A percentile compares a stretch with the other conserved stretches of the same genome.
phyloP scores from a whole-genome alignment of 1,139 yeast genomes.

The Candida sp. region DNA sequence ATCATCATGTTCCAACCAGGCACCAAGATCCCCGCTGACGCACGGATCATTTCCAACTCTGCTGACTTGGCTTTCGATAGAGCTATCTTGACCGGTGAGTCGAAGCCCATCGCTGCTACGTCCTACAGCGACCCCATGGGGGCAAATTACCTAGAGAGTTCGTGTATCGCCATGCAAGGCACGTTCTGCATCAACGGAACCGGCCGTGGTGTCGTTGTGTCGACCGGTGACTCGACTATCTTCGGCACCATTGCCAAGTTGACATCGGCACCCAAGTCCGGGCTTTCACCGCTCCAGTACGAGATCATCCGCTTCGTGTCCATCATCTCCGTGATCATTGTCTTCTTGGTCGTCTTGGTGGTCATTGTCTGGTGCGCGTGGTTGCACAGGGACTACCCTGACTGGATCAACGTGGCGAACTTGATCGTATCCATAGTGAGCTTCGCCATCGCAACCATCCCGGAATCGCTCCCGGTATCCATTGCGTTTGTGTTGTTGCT shows the following conservation, averaged over 20 bases:
- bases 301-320: conserved; percentile 34
- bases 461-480: conserved; percentile 41
- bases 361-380: conserved; percentile 52
- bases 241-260: conserved; percentile 38
- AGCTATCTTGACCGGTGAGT: conserved; percentile 41
- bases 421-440: conserved; percentile 37
- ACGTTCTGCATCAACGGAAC: conserved; percentile 38
- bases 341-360: conserved; percentile 25
- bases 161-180: conserved; percentile 50
- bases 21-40: conserved; percentile 36
- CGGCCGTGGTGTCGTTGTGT: conserved; percentile 35
- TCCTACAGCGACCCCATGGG: conserved; percentile 23
- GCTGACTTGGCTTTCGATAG: conserved; percentile 35
- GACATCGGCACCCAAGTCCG: conserved; percentile 31
- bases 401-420: conserved; percentile 36
- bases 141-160: conserved; percentile 47
- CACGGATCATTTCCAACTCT: conserved; percentile 28
- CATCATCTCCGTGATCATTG: conserved; percentile 23
- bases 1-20: conserved; percentile 27
- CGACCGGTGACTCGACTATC: conserved; percentile 35
- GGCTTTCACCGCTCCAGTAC: conserved; percentile 35
- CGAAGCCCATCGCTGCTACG: conserved; percentile 29
- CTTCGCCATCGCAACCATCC: conserved; percentile 37
- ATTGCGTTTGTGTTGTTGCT: conserved; percentile 36
- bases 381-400: conserved; percentile 29